Base-by-base conservation (phyloP, 2,329 filamentous ascomycete genomes). In the Furcasterigmium furcatum region DNA sequence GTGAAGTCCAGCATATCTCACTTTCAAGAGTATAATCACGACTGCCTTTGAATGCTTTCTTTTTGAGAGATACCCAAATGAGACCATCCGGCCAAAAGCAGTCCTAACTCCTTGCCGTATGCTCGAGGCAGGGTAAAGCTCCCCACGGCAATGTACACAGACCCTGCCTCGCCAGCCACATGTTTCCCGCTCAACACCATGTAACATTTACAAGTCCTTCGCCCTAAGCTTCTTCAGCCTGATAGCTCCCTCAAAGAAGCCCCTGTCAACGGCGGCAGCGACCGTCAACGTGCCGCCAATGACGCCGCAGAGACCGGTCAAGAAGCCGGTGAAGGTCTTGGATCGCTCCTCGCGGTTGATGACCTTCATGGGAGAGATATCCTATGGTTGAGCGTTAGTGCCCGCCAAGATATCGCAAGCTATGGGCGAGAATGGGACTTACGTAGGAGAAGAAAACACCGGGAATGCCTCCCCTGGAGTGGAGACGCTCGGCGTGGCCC, bases 331-430 rank as follows among this genome's bases (percentile, higher is more conserved):
- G 65, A 99, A 95, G 5, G 87, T 87, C 76, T 97, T 97, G 49
- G 85, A 76, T 39, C 89, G 82, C 55, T 88, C 86, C 72, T 99
- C 95, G 45, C 91, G 87, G 74, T 99, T 99, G 70, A 99, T 87
- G 50, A 99, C 92, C 73, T 97, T 99, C 94, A 99, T 99, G 5
- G 94, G 94, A 3, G 92, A 97, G 65, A 99, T 99, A 59, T 99
- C 94, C 87, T 91, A 42, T 29, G 2, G 32, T n/a, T 3, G 16
- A 3, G 38, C 12, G 39, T 58, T 44, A 66, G 60, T 44, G 55
- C 32, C 24, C 18, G 38, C n/a, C n/a, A 7, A 18, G 34, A 10
- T 9, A 4, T 18, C 16, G 12, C 9, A 14, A n/a, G 30, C n/a
- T n/a, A n/a, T n/a, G n/a, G n/a, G n/a, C n/a, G n/a, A n/a, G 7